These are phyloP conservation scores for Hygrophorus russula DNA, from an alignment of 768 basidiomycete species.

Conservation along the genomic window DNA sequence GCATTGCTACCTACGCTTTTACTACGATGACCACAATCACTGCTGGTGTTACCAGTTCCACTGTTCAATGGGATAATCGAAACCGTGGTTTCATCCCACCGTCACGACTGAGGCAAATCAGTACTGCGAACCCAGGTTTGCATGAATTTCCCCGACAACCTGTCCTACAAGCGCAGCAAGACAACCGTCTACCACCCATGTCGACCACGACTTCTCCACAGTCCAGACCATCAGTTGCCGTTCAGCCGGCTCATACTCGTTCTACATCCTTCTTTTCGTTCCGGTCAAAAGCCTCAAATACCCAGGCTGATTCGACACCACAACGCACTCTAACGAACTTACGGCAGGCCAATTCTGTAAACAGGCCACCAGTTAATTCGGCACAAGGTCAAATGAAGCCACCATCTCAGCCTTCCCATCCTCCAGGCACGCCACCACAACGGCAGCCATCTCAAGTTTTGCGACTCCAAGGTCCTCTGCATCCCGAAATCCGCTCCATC, in stretches of 20 bases:
- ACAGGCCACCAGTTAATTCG: not conserved
- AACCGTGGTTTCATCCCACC: constrained; percentile 19
- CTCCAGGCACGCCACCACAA: not conserved
- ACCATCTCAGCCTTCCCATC: not conserved
- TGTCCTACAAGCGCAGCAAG: not conserved
- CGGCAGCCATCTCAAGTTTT: constrained; percentile 11
- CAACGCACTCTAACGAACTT: constrained; percentile 8
- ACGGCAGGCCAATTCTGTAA: not conserved
- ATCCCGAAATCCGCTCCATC: constrained; percentile 76
- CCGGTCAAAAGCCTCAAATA: constrained; percentile 26
- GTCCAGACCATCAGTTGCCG: constrained; percentile 12
- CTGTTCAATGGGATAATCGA: constrained; percentile 3
- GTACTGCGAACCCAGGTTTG: not conserved
- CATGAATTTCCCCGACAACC: constrained; percentile 5
- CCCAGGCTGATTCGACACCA: constrained; percentile 15
- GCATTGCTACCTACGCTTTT: no score
- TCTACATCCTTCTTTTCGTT: constrained; percentile 62
- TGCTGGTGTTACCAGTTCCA: not conserved
- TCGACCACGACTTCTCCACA: constrained; percentile 4
- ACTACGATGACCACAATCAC: no score
- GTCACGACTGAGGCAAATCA: constrained; percentile 17
- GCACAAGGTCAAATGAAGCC: not conserved
- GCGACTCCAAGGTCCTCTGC: constrained; percentile 30
- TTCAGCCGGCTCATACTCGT: constrained; percentile 30
- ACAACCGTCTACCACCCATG: constrained; percentile 7